Evolutionary conservation across 345 rosid species (phyloP).

Genomic region (Syzygium oleosum): DNA sequence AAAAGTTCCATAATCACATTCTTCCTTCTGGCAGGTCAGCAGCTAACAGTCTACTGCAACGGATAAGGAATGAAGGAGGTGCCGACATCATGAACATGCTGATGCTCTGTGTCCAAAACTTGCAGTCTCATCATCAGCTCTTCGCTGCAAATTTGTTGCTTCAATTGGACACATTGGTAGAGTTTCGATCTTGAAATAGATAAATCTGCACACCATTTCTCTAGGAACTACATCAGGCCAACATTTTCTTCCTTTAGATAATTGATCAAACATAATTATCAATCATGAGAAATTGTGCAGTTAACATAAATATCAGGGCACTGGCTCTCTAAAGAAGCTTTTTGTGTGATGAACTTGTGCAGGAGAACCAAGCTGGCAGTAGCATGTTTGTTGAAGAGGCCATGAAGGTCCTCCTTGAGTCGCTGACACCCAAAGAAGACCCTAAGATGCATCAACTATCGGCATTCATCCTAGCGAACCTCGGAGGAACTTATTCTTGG

Average conservation of each 20-base stretch:
- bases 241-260: neutral
- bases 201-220: neutral
- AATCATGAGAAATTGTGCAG: neutral
- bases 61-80: constrained; percentile 50
- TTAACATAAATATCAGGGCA: neutral
- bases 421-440: constrained; percentile 36
- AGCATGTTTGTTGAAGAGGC: constrained; percentile 44
- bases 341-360: constrained; percentile 4
- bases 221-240: neutral
- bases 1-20: neutral
- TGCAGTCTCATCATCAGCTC: constrained; percentile 45
- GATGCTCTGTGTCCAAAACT: constrained; percentile 31
- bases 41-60: constrained; percentile 49
- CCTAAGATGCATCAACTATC: constrained; percentile 40
- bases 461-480: constrained; percentile 55
- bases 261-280: neutral
- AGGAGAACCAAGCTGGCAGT: constrained; percentile 49
- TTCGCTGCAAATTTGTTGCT: constrained; percentile 70
- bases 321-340: neutral
- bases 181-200: neutral
- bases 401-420: constrained; percentile 41
- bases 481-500: constrained; percentile 92
- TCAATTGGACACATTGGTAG: constrained; percentile 62
- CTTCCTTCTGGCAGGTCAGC: constrained; percentile 47
- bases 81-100: constrained; percentile 29